These are phyloP conservation scores for Sugiyamaella neomexicana DNA, from an alignment of 1,139 yeast genomes.

Conservation along the genomic window DNA sequence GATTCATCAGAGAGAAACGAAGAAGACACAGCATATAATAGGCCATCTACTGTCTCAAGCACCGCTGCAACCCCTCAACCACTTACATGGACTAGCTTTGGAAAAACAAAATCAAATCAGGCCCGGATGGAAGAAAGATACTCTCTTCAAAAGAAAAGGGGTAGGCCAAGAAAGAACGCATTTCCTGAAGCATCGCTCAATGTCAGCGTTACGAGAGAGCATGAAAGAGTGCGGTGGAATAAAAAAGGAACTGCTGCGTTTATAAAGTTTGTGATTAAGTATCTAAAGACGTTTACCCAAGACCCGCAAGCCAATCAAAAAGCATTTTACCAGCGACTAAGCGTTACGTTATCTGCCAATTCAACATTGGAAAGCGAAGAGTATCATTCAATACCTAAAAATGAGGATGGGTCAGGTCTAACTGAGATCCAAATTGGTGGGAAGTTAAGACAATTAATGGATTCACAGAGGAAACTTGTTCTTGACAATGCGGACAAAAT, in stretches of 20 bases:
- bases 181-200: neutral
- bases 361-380: conserved; percentile 1
- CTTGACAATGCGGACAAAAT: conserved; percentile 7
- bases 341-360: conserved; percentile 2
- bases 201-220: conserved; percentile 5
- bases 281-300: conserved; percentile 11
- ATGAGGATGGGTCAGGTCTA: conserved; percentile 13
- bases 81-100: conserved; percentile 8
- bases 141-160: conserved; percentile 10
- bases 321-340: conserved; percentile 13
- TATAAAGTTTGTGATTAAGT: conserved; percentile 11
- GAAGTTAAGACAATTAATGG: conserved; percentile 13
- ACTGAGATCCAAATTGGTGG: conserved; percentile 16
- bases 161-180: conserved; percentile 11
- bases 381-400: conserved; percentile 5
- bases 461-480: conserved; percentile 14
- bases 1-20: conserved; percentile 2
- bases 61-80: neutral
- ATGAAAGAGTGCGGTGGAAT: conserved; percentile 15
- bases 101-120: conserved; percentile 1
- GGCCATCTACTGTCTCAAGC: neutral
- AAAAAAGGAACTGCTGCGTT: conserved; percentile 14
- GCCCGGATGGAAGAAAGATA: neutral
- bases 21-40: neutral
- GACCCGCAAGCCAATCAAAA: conserved; percentile 18